Evolutionary conservation across 352 stramenopile species (phyloP).

Genomic region (Phytophthora ohioensis): DNA sequence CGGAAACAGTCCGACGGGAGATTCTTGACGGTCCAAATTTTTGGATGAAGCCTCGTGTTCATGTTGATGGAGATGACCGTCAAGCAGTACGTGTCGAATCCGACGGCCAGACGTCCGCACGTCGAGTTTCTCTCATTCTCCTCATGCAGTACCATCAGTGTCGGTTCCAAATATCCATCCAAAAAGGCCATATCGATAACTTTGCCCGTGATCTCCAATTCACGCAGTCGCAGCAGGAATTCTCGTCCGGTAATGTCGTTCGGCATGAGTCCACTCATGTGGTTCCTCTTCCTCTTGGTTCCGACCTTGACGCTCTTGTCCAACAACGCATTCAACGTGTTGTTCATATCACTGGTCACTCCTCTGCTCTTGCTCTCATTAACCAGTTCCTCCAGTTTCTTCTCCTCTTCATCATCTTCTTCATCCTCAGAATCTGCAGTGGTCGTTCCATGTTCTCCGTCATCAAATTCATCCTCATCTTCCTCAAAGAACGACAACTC

Average conservation of each 20-base stretch:
- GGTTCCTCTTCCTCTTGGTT: conserved; percentile 75
- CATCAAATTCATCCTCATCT: conserved; percentile 77
- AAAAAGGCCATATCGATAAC: conserved; percentile 86
- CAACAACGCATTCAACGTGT: conserved; percentile 64
- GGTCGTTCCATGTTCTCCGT: conserved; percentile 46
- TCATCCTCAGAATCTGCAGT: conserved; percentile 64
- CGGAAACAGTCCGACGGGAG: conserved; percentile 83
- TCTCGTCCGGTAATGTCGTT: conserved; percentile 80
- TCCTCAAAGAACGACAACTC: conserved; percentile 85
- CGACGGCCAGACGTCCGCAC: conserved; percentile 67
- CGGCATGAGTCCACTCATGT: conserved; percentile 69
- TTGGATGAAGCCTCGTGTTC: conserved; percentile 85
- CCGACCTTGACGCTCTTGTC: conserved; percentile 89
- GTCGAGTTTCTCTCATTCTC: conserved; percentile 83
- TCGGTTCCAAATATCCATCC: conserved; percentile 87
- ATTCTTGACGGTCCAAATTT: conserved; percentile 89
- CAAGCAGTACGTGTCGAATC: conserved; percentile 85
- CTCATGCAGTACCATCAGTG: conserved; percentile 88
- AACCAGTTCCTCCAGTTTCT: conserved; percentile 76
- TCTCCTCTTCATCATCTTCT: conserved; percentile 84
- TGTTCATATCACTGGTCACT: conserved; percentile 72
- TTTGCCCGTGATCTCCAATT: conserved; percentile 82
- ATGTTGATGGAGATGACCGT: conserved; percentile 91
- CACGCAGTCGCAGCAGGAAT: conserved; percentile 77
- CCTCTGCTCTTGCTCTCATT: conserved; percentile 77